Evolutionary conservation across 768 basidiomycete species (phyloP).

Genomic region (Mycena capillaripes): DNA sequence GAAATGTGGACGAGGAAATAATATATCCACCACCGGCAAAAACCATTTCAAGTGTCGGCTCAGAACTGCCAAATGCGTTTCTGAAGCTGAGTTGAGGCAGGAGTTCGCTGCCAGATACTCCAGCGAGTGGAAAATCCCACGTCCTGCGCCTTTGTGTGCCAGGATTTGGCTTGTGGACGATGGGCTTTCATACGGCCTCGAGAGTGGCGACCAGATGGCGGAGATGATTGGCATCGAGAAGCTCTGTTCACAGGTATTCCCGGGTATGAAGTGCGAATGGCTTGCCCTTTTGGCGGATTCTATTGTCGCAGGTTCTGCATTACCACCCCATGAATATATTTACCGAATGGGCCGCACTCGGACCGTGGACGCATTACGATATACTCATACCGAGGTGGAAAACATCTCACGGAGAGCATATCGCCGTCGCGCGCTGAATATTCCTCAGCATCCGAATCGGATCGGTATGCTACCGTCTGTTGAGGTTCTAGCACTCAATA

Average conservation of each 20-base stretch:
- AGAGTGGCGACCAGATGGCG: constrained; percentile 4
- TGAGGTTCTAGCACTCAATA: neutral
- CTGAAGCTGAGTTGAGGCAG: constrained; percentile 4
- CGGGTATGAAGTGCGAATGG: constrained; percentile 21
- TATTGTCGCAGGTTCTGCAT: neutral
- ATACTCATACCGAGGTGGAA: constrained; percentile 6
- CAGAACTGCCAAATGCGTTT: constrained; percentile 16
- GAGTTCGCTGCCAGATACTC: constrained; percentile 6
- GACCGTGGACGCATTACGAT: constrained; percentile 5
- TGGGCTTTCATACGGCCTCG: constrained; percentile 13
- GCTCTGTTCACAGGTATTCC: constrained; percentile 15
- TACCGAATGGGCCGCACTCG: neutral
- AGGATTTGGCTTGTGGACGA: constrained; percentile 14
- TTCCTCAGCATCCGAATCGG: constrained; percentile 13
- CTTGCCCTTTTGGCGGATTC: constrained; percentile 18
- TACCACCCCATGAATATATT: neutral
- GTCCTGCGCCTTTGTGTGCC: neutral
- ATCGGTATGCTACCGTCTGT: constrained; percentile 3
- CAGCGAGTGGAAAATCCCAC: neutral
- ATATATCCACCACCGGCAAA: constrained; percentile 1
- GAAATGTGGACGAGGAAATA: constrained; percentile 15
- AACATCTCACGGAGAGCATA: neutral
- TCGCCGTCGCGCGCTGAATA: constrained; percentile 9
- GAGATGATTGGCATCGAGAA: neutral
- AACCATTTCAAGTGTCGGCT: neutral